These are phyloP conservation scores for Kwoniella pini DNA, from an alignment of 768 basidiomycete species.

Conservation along the genomic window DNA sequence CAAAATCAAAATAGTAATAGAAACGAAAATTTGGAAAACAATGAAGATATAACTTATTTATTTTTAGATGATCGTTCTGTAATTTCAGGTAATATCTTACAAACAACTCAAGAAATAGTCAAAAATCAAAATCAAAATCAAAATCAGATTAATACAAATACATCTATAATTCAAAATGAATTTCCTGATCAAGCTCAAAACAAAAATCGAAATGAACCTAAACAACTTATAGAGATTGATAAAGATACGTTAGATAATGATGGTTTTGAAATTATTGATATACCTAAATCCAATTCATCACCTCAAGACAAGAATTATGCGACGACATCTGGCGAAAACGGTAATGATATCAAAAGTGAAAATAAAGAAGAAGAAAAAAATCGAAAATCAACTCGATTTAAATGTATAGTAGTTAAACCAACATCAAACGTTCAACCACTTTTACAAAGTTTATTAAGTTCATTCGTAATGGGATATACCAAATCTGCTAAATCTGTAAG, in stretches of 20 bases:
- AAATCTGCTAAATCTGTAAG: slow-evolving; percentile 45
- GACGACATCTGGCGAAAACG: background rate
- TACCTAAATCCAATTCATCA: background rate
- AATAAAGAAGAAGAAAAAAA: background rate
- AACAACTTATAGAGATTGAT: slow-evolving; percentile 13
- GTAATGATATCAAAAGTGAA: background rate
- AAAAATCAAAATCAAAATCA: background rate
- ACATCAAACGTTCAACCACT: slow-evolving; percentile 30
- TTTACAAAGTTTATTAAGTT: slow-evolving; percentile 38
- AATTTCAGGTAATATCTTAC: background rate
- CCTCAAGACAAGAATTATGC: too few species aligned
- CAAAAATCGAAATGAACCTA: background rate
- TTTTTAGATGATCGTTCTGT: slow-evolving; percentile 32
- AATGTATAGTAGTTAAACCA: slow-evolving; percentile 35
- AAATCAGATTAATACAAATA: background rate
- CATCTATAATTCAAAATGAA: too few species aligned
- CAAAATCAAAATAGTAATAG: background rate
- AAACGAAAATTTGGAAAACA: slow-evolving; percentile 3
- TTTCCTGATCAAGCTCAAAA: background rate
- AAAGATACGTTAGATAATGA: slow-evolving; percentile 25
- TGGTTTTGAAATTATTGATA: slow-evolving; percentile 34
- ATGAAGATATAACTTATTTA: slow-evolving; percentile 38
- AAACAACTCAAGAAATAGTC: background rate
- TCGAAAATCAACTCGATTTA: slow-evolving; percentile 11
- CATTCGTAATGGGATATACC: slow-evolving; percentile 45